Conservation (phyloP, 108 stramenopile species). For the Poteriospumella lacustris region DNA sequence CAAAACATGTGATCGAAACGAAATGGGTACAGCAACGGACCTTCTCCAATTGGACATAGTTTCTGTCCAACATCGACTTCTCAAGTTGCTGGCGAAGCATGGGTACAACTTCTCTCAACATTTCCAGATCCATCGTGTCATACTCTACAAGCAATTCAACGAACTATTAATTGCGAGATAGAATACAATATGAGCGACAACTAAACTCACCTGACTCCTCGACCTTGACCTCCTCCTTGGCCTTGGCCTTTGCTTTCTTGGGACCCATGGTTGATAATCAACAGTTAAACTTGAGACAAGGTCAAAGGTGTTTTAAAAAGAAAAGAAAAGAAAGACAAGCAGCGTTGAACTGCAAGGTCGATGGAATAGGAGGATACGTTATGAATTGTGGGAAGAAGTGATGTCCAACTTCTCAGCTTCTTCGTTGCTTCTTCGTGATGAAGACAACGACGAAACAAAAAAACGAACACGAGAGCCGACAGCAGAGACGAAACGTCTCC, state of each 20-base stretch:
- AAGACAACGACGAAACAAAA: too few species aligned
- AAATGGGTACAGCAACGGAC: neutral
- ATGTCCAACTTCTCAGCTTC: too few species aligned
- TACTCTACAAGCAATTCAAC: constrained; percentile 34
- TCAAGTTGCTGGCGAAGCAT: constrained; percentile 59
- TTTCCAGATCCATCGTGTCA: constrained; percentile 56
- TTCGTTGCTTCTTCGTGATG: too few species aligned
- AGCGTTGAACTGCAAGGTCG: neutral
- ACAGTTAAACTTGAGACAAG: neutral
- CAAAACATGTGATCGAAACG: neutral
- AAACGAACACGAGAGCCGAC: too few species aligned
- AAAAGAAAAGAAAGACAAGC: neutral
- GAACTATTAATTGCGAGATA: neutral
- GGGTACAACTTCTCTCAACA: constrained; percentile 55
- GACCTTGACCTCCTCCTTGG: constrained; percentile 33
- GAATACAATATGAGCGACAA: constrained; percentile 1
- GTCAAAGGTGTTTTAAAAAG: neutral
- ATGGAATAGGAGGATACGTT: neutral
- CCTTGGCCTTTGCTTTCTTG: constrained; percentile 45
- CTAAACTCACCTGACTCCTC: constrained; percentile 31
- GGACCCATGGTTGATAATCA: constrained; percentile 29
- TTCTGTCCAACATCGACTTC: constrained; percentile 53
- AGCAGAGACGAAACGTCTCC: too few species aligned
- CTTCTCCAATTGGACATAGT: constrained; percentile 64
- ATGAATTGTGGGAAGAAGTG: too few species aligned